Conservation (phyloP, 176 grass and related monocot species). For the Oryza coarctata region DNA sequence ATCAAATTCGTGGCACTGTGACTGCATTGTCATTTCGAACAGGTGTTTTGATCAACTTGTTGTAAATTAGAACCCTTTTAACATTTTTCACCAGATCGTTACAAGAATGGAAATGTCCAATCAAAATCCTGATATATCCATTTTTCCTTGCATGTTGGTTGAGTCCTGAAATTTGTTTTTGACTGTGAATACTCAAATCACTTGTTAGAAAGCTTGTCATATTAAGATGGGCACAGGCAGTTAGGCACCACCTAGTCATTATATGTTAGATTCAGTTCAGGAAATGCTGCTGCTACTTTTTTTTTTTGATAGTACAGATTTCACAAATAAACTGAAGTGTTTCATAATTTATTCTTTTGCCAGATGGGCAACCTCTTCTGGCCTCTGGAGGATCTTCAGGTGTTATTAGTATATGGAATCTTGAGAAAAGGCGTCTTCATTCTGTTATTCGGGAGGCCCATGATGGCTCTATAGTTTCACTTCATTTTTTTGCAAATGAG, state of each 20-base stretch:
- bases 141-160: slow-evolving; percentile 16
- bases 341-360: slow-evolving; percentile 28
- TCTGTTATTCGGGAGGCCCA: slow-evolving; percentile 94
- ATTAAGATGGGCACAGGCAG: neutral
- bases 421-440: slow-evolving; percentile 84
- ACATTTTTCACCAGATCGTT: neutral
- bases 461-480: slow-evolving; percentile 82
- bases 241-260: neutral
- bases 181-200: neutral
- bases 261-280: neutral
- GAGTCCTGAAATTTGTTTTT: slow-evolving; percentile 6
- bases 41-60: slow-evolving; percentile 47
- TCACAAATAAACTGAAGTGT: neutral
- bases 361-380: slow-evolving; percentile 90
- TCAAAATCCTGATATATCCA: neutral
- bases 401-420: slow-evolving; percentile 99
- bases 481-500: slow-evolving; percentile 92
- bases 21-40: slow-evolving; percentile 96
- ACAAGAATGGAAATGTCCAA: neutral
- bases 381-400: slow-evolving; percentile 95
- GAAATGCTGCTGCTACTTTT: neutral
- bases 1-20: slow-evolving; percentile 84
- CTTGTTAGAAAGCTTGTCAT: neutral
- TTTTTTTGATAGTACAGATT: slow-evolving; percentile 9
- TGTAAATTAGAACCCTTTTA: neutral